Percentiles rank a stretch among this genome's conserved stretches.
Evolutionary conservation across 1,284 basidiomycete species (phyloP).

Genomic region (Puccinia coronata): DNA sequence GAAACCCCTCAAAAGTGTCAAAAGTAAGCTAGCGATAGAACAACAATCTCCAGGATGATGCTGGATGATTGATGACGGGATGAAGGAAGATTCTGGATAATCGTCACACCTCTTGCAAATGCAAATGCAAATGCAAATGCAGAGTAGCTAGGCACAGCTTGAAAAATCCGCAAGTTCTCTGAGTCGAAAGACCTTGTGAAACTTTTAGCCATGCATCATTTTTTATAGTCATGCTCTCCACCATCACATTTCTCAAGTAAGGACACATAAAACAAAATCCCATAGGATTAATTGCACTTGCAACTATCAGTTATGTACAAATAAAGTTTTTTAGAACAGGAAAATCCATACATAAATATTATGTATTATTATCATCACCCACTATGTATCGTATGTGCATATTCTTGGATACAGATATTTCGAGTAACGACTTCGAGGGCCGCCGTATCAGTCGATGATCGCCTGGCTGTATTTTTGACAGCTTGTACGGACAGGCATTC

Average conservation of each 20-base stretch:
- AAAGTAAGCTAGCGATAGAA: conserved; percentile 11
- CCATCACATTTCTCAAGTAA: conserved; percentile 8
- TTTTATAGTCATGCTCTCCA: conserved; percentile 1
- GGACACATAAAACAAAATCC: conserved; percentile 7
- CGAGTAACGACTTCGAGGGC: conserved; percentile 7
- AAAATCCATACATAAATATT: neutral
- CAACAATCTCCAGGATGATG: conserved; percentile 30
- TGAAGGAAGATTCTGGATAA: conserved; percentile 4
- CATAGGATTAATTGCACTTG: conserved; percentile 12
- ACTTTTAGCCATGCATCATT: no score
- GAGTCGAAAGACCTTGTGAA: neutral
- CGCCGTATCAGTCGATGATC: conserved; percentile 41
- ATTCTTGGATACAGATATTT: no score
- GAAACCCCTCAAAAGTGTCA: conserved; percentile 7
- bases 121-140: no score
- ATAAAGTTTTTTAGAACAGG: neutral
- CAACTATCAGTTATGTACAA: neutral
- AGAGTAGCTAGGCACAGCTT: no score
- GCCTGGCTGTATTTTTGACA: conserved; percentile 30
- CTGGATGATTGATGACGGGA: conserved; percentile 23
- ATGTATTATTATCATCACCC: conserved; percentile 19
- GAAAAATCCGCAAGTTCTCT: neutral
- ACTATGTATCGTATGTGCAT: no score
- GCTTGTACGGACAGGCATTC: neutral
- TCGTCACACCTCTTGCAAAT: neutral